Base-by-base conservation (phyloP, 129 eudicot species). In the Arctium lappa region DNA sequence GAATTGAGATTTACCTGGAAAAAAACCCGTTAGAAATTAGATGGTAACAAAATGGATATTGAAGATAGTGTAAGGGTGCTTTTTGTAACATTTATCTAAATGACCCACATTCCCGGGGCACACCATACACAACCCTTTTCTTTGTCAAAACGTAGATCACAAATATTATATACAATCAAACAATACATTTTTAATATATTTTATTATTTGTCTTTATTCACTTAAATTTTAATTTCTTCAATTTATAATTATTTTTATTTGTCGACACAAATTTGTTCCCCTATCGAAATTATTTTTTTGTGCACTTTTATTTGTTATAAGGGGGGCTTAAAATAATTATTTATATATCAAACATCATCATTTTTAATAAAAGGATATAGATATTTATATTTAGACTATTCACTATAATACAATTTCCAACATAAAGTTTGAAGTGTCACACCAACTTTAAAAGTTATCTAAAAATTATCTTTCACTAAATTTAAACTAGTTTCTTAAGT, bases 101-200 rank as follows among this genome's bases (percentile, higher is more conserved):
- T 9, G 38, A 39, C 30, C 40, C 40, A n/a, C 9, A 39, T 63
- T 37, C 37, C 4, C 18, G 73, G 81, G 81, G 73, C 60, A 78
- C 72, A 77, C 18, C 62, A 50, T 50, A 6, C n/a, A 73, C 81
- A 78, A 78, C 72, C 73, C 63, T 78, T 78, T 78, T 78, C 73
- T 36, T 78, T 65, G 22, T 36, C 53, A 78, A 78, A 77, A 78
- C 68, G 81, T 78, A 63, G 81, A 78, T 78, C 73, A 78, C 81
- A 78, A 66, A 44, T 63, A 11, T 60, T 22, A 36, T 37, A 29
- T 22, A 34, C 63, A 36, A 22, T 8, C 15, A 62, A 65, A 62
- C 62, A 77, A 60, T 36, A 62, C 42, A 12, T 7, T 62, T 78
- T 36, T 3, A 77, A 1, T 9, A 60, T 77, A 34, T 77, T 53